A percentile compares a stretch with the other conserved stretches of the same genome.
phyloP scores from a whole-genome alignment of 75 land plant species.

The Pseudotsuga menziesii region DNA sequence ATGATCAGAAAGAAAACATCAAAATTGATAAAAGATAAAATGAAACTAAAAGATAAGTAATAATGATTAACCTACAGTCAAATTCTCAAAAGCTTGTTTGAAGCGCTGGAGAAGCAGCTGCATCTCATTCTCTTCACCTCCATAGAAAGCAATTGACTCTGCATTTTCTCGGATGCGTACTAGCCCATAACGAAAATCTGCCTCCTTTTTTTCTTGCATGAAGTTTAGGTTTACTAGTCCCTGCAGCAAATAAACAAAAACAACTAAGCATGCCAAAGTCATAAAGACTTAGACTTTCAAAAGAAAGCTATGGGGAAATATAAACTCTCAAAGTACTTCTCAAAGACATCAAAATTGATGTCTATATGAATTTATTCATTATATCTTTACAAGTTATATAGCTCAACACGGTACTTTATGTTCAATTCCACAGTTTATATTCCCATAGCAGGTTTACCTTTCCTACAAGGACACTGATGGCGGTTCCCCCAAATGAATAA shows the following conservation, averaged over 20 bases:
- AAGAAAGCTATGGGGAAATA: background rate
- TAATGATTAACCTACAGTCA: slow-evolving; percentile 43
- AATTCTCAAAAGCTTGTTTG: slow-evolving; percentile 82
- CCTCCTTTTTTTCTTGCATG: slow-evolving; percentile 96
- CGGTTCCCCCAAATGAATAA: slow-evolving; percentile 96
- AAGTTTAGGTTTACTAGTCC: slow-evolving; percentile 81
- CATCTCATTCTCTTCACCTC: slow-evolving; percentile 87
- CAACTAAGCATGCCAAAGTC: background rate
- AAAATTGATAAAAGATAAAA: background rate
- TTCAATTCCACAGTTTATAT: background rate
- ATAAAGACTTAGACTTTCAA: background rate
- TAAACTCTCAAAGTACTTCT: background rate
- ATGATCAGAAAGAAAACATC: background rate
- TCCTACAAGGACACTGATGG: slow-evolving; percentile 85
- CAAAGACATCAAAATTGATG: background rate
- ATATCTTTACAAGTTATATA: background rate
- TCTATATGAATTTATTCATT: background rate
- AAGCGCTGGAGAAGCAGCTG: slow-evolving; percentile 86
- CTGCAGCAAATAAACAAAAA: slow-evolving; percentile 27
- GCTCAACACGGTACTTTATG: background rate
- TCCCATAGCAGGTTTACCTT: slow-evolving; percentile 46
- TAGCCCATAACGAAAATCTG: slow-evolving; percentile 97
- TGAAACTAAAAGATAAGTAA: slow-evolving; percentile 2
- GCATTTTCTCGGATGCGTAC: slow-evolving; percentile 99
- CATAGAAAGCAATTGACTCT: slow-evolving; percentile 98